Base-by-base conservation (phyloP, 345 rosid genomes). In the Euphorbia lathyris region DNA sequence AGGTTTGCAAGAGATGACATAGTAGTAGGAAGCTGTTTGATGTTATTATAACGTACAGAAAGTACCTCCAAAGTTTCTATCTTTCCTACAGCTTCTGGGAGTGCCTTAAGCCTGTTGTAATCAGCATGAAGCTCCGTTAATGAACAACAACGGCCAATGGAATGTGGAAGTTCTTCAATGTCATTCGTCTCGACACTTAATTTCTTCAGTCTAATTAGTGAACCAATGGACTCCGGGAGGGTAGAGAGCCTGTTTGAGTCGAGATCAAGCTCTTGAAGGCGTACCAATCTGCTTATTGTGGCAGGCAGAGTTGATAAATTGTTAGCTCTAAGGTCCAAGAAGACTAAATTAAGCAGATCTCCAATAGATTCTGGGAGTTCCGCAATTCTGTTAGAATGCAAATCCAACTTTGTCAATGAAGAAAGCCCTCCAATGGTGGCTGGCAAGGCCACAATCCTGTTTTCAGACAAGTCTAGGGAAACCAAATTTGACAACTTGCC, bases 41-140 rank as follows among this genome's bases (percentile, higher is more conserved):
- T 84, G 80, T 90, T 92, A 53, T 95, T 95, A 69, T 95, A 95
- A 17, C 99, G 92, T 20, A 95, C 91, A 0, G 85, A 82, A 40
- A 95, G 70, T 71, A 92, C 83, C 91, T 95, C 91, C 17, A 92
- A 73, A 29, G 87, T 84, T 25, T 82, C 71, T 63, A 92, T 81
- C 92, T 92, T 95, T 55, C 99, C 99, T 45, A 87, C 88, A 43
- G 99, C 99, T 85, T 87, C 99, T 0, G 99, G 99, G 57, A 95
- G 99, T 73, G 97, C 98, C 80, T 90, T 95, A 63, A 95, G 89
- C 68, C 92, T 82, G 80, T 95, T 95, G 79, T 95, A 95, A 77
- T 92, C 98, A 3, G 85, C 97, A 62, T 69, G 87, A 43, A 95
- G 92, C 82, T 87, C 99, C 79, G 60, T 81, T 32, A 95, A 80